Conservation (phyloP, 371 early-diverging fungal species). For the Polyrhizophydium stewartii region DNA sequence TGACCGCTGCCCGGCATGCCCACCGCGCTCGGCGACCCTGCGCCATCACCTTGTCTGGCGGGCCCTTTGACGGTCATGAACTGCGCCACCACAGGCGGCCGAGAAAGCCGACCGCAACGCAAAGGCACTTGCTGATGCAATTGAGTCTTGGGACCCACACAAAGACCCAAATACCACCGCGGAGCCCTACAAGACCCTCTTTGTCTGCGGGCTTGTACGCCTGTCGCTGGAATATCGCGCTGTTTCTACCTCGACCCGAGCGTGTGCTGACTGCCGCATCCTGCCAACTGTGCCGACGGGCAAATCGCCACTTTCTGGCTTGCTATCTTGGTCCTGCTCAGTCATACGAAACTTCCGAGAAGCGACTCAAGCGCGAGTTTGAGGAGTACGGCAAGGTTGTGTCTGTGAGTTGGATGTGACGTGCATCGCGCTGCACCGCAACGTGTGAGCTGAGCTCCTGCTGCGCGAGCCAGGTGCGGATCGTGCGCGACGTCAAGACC, state of each 20-base stretch:
- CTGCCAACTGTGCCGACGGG: no score
- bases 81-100: constrained; percentile 38
- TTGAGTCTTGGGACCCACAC: constrained; percentile 49
- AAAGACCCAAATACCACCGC: constrained; percentile 34
- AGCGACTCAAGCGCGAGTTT: constrained; percentile 74
- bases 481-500: constrained; percentile 59
- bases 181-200: constrained; percentile 91
- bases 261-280: no score
- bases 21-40: no score
- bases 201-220: constrained; percentile 76
- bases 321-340: no score
- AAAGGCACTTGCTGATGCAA: constrained; percentile 51
- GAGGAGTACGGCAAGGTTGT: constrained; percentile 80
- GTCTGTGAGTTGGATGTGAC: constrained; percentile 47
- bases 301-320: no score
- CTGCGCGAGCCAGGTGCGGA: constrained; percentile 52
- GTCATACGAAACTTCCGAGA: constrained; percentile 78
- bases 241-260: no score
- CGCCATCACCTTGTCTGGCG: no score
- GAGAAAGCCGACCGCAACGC: constrained; percentile 53
- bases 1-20: no score
- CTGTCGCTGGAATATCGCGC: neutral
- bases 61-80: no score
- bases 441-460: neutral
- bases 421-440: no score